Conservation (phyloP, 2,329 filamentous ascomycete species). For the Pseudomassariella vexata region DNA sequence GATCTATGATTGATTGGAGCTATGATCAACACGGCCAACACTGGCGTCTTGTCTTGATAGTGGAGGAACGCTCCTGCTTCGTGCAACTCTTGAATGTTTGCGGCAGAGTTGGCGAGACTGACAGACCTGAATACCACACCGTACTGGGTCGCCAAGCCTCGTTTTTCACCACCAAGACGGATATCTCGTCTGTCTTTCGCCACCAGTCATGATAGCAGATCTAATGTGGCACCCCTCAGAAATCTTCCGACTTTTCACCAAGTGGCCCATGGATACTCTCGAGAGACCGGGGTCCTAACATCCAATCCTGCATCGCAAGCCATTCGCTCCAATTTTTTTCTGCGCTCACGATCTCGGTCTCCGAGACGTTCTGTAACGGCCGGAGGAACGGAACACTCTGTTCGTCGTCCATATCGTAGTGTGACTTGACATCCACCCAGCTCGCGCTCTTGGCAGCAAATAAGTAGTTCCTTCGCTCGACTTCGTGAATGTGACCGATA, state of each 20-base stretch:
- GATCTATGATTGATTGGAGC: no score
- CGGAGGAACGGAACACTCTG: slow-evolving; percentile 84
- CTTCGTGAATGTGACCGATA: slow-evolving; percentile 76
- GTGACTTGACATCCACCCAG: slow-evolving; percentile 82
- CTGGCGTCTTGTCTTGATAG: no score
- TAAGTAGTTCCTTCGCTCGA: slow-evolving; percentile 87
- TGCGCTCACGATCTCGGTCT: slow-evolving; percentile 75
- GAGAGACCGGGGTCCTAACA: slow-evolving; percentile 5
- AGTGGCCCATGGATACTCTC: neutral
- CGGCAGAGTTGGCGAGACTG: no score
- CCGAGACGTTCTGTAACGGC: slow-evolving; percentile 69
- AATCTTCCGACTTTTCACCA: neutral
- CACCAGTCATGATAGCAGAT: no score
- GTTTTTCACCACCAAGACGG: no score
- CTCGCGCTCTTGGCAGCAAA: slow-evolving; percentile 90
- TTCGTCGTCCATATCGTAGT: slow-evolving; percentile 80
- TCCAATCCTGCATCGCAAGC: slow-evolving; percentile 97
- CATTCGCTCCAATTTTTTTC: slow-evolving; percentile 90
- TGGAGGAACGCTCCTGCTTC: no score
- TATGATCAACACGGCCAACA: no score
- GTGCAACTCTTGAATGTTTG: no score
- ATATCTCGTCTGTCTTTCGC: no score
- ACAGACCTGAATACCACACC: no score
- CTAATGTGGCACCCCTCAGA: no score
- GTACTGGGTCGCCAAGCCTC: no score